Evolutionary conservation across 2,329 filamentous ascomycete species (phyloP).

Genomic region (Dactylonectria macrodidyma): DNA sequence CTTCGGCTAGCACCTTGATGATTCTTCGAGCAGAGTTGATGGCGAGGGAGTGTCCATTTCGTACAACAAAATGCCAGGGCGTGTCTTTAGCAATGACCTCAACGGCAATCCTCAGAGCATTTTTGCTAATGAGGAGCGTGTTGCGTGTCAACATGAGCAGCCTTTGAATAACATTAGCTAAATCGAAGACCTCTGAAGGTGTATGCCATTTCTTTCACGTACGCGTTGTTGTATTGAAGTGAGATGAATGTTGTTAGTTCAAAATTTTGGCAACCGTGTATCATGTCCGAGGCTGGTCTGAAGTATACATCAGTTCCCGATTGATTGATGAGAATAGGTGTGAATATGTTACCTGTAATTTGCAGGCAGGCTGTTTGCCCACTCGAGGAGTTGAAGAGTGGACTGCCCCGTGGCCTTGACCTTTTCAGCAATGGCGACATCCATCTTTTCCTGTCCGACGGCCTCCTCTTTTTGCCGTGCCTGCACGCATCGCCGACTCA

Average conservation of each 20-base stretch:
- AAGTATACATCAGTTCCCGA: neutral
- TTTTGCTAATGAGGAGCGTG: neutral
- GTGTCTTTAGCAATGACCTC: neutral
- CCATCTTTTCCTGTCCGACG: neutral
- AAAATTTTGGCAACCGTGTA: neutral
- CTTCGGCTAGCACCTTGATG: neutral
- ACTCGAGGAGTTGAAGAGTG: neutral
- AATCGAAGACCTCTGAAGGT: neutral
- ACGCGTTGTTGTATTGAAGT: slow-evolving; percentile 10
- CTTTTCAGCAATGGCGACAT: slow-evolving; percentile 7
- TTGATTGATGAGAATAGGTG: neutral
- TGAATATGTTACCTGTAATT: neutral
- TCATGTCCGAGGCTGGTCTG: neutral
- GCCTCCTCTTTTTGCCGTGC: slow-evolving; percentile 1
- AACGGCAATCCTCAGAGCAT: neutral
- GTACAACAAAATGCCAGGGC: slow-evolving; percentile 2
- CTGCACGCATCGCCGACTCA: slow-evolving; percentile 1
- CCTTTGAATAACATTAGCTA: neutral
- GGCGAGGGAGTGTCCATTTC: slow-evolving; percentile 4
- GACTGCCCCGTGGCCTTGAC: slow-evolving; percentile 5
- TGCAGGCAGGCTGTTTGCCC: neutral
- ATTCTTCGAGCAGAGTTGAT: slow-evolving; percentile 2
- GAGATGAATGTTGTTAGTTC: neutral
- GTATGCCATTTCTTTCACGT: neutral
- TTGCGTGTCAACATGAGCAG: slow-evolving; percentile 2